phyloP scores from a whole-genome alignment of 176 grass and related monocot species.

The Rhynchospora breviuscula region DNA sequence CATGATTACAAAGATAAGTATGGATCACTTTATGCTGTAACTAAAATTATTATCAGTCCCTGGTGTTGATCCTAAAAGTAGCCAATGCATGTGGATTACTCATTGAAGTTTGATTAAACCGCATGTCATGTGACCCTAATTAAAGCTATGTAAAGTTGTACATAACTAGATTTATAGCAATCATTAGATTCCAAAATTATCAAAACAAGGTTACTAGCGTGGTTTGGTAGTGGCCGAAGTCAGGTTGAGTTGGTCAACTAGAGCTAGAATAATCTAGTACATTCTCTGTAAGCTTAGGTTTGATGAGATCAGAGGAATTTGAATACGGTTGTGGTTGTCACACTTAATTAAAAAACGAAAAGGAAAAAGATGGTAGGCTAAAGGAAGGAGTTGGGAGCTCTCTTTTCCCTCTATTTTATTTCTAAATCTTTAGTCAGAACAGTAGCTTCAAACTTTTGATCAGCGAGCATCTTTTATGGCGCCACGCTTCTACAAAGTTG shows the following conservation, averaged over 20 bases:
- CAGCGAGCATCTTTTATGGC: neutral
- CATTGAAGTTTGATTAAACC: conserved; percentile 14
- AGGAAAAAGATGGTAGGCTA: neutral
- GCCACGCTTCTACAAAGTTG: neutral
- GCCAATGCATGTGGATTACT: neutral
- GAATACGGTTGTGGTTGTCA: neutral
- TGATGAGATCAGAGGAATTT: neutral
- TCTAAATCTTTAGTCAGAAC: neutral
- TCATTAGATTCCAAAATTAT: conserved; percentile 12
- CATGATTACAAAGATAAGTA: conserved; percentile 8
- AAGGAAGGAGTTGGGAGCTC: neutral
- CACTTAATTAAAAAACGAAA: neutral
- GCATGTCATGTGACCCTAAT: neutral
- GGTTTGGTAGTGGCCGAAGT: neutral
- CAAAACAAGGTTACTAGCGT: neutral
- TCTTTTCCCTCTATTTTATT: neutral
- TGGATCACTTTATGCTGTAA: neutral
- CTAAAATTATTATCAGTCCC: neutral
- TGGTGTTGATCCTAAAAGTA: neutral
- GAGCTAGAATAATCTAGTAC: neutral
- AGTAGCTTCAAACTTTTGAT: neutral
- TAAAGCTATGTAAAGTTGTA: neutral
- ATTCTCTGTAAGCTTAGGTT: neutral
- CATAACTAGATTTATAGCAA: conserved; percentile 8
- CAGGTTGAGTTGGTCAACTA: neutral